Conservation (phyloP, 192 early-diverging fungal species). For the Diversispora epigaea region DNA sequence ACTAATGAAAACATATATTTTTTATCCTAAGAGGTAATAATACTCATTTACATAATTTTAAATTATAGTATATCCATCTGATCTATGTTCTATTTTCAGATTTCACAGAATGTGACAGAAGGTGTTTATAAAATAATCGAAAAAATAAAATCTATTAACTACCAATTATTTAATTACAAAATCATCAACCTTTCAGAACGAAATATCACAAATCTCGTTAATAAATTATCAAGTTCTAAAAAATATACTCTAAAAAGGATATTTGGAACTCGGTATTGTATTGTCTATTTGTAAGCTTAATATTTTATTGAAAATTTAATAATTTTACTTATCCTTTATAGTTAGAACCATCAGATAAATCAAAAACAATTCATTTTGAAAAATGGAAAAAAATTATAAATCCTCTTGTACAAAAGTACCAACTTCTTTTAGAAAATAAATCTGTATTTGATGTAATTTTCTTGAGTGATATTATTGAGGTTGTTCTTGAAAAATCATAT, state of each 20-base stretch:
- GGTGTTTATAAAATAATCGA: slow-evolving; percentile 14
- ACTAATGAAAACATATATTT: neutral
- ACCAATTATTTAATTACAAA: slow-evolving; percentile 1
- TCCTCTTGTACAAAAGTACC: slow-evolving; percentile 29
- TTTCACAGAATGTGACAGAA: slow-evolving; percentile 19
- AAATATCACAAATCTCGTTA: slow-evolving; percentile 21
- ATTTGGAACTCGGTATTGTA: slow-evolving; percentile 27
- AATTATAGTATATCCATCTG: neutral
- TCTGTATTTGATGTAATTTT: slow-evolving; percentile 27
- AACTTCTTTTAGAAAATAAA: slow-evolving; percentile 27
- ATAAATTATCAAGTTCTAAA: slow-evolving; percentile 24
- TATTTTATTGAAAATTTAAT: slow-evolving; percentile 23
- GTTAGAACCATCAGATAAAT: slow-evolving; percentile 13
- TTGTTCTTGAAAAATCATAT: slow-evolving; percentile 15
- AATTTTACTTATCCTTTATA: slow-evolving; percentile 24
- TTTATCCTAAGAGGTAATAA: slow-evolving; percentile 13
- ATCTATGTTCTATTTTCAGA: slow-evolving; percentile 24
- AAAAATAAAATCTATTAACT: slow-evolving; percentile 20
- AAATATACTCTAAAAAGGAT: slow-evolving; percentile 11
- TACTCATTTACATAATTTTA: slow-evolving; percentile 1
- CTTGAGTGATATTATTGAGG: slow-evolving; percentile 14
- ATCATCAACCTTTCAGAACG: slow-evolving; percentile 21
- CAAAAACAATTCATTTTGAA: slow-evolving; percentile 19
- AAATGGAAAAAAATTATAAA: slow-evolving; percentile 20
- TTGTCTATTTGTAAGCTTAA: slow-evolving; percentile 16